These are phyloP conservation scores for Phytophthora boehmeriae DNA, from an alignment of 352 stramenopile species.

Conservation along the genomic window DNA sequence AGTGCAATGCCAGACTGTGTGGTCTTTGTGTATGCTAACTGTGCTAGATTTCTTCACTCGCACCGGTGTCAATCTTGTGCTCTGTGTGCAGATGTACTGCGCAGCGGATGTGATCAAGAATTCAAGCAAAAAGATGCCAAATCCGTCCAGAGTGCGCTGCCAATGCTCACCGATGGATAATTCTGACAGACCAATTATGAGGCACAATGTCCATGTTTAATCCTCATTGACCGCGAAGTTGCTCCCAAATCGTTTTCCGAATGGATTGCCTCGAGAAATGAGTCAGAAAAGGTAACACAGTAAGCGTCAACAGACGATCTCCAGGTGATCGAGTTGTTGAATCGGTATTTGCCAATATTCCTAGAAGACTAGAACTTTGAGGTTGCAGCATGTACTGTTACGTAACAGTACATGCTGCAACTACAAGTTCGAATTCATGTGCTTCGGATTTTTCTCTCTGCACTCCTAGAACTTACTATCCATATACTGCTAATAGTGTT, in stretches of 20 bases:
- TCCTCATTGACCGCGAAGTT: not conserved
- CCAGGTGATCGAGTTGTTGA: conserved; percentile 15
- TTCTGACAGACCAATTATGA: not conserved
- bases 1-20: not conserved
- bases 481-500: no score
- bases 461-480: no score
- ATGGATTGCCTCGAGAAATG: conserved; percentile 9
- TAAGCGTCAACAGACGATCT: conserved; percentile 18
- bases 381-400: no score
- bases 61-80: not conserved
- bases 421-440: no score
- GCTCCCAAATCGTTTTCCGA: conserved; percentile 4
- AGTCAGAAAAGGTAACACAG: conserved; percentile 18
- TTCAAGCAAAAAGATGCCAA: not conserved
- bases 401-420: no score
- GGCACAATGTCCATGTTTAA: not conserved
- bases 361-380: conserved; percentile 19
- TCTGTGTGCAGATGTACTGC: not conserved
- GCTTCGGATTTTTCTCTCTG: no score
- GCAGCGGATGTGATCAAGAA: not conserved
- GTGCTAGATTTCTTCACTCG: not conserved
- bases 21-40: not conserved
- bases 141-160: not conserved
- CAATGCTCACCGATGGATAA: not conserved
- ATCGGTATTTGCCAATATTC: conserved; percentile 13